These are phyloP conservation scores for Sherardia arvensis DNA, from an alignment of 257 asterid genomes.

Conservation along the genomic window DNA sequence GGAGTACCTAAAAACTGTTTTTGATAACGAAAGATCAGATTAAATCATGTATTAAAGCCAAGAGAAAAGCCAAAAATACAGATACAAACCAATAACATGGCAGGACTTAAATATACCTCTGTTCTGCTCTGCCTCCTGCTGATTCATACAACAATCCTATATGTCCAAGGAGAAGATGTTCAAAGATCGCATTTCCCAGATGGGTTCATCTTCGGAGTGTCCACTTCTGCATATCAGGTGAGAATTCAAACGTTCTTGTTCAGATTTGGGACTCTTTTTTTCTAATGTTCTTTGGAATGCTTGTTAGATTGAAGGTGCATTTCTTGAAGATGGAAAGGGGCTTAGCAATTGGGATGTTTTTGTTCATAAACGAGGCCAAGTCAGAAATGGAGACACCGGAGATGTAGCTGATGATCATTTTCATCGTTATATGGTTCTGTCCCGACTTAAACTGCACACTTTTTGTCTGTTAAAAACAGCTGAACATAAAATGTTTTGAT, in stretches of 20 bases:
- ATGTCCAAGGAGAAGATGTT: slow-evolving; percentile 15
- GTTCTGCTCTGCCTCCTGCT: neutral
- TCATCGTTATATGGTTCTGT: slow-evolving; percentile 63
- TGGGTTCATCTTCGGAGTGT: slow-evolving; percentile 67
- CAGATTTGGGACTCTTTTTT: neutral
- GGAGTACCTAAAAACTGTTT: neutral
- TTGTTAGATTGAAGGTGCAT: slow-evolving; percentile 66
- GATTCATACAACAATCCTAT: slow-evolving; percentile 7
- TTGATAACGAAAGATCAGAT: neutral
- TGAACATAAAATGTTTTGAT: no score
- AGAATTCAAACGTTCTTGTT: no score
- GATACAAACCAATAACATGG: neutral
- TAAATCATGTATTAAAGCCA: neutral
- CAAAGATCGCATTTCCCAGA: slow-evolving; percentile 47
- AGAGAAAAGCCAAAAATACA: neutral
- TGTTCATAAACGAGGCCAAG: slow-evolving; percentile 33
- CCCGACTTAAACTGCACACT: neutral
- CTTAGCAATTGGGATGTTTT: slow-evolving; percentile 72
- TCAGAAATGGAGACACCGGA: slow-evolving; percentile 45
- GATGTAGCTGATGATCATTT: slow-evolving; percentile 71
- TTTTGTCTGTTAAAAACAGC: no score
- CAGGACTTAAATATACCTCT: neutral
- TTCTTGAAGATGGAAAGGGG: slow-evolving; percentile 57
- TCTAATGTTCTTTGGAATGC: neutral
- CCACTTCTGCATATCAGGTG: slow-evolving; percentile 73